Percentiles rank a stretch among this genome's conserved stretches.
phyloP scores from a whole-genome alignment of 208 protist species.

The Trypanosoma platydactyli region DNA sequence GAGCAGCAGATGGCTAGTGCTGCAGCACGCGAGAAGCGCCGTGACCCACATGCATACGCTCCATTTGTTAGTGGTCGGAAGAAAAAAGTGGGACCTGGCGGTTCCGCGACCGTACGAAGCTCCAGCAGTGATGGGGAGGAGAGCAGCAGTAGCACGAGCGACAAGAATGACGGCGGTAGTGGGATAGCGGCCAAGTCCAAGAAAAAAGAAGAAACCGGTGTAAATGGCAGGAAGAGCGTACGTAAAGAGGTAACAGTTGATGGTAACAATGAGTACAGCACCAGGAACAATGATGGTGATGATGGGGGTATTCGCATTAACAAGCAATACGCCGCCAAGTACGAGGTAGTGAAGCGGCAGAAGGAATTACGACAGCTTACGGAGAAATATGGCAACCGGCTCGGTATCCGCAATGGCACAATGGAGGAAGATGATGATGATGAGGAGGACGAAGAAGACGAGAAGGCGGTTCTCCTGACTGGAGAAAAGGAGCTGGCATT shows the following conservation, averaged over 20 bases:
- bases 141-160: not conserved
- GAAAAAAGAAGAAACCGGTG: not conserved
- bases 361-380: conserved; percentile 86
- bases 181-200: not conserved
- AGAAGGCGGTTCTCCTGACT: conserved; percentile 81
- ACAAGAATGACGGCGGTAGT: conserved; percentile 7
- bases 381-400: conserved; percentile 77
- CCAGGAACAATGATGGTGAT: conserved; percentile 11
- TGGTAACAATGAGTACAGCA: not conserved
- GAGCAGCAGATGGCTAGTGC: conserved; percentile 51
- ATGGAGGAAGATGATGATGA: conserved; percentile 56
- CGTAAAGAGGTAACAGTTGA: not conserved
- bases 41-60: conserved; percentile 69
- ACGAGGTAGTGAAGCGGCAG: conserved; percentile 88
- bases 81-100: not conserved
- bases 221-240: not conserved
- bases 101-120: not conserved
- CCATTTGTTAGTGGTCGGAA: conserved; percentile 7
- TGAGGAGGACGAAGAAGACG: conserved; percentile 80
- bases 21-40: conserved; percentile 39
- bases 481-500: conserved; percentile 79
- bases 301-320: conserved; percentile 64
- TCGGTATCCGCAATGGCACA: conserved; percentile 35
- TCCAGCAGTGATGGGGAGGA: not conserved
- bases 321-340: conserved; percentile 74